Percentiles rank a stretch among this genome's conserved stretches.
Conservation (phyloP, 345 rosid species). For the Citrus glauca region DNA sequence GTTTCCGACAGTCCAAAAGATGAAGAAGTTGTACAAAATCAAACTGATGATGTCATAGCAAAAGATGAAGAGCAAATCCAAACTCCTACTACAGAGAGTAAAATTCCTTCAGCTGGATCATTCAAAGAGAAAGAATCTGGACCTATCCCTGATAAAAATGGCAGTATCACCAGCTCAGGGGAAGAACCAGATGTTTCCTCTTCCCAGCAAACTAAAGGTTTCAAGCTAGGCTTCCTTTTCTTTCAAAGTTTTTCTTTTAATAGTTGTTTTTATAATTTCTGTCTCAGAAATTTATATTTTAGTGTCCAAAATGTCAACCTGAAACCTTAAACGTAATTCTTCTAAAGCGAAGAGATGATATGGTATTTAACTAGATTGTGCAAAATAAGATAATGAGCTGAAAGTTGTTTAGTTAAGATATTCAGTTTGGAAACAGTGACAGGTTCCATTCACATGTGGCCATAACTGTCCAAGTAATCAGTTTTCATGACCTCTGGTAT, state of each 20-base stretch:
- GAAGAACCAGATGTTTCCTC: constrained; percentile 26
- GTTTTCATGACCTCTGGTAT: no score
- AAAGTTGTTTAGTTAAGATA: neutral
- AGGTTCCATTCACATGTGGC: neutral
- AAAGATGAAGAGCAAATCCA: constrained; percentile 28
- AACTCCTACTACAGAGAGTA: constrained; percentile 22
- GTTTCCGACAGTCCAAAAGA: constrained; percentile 36
- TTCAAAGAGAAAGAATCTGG: constrained; percentile 30
- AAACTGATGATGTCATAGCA: constrained; percentile 22
- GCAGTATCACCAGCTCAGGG: constrained; percentile 34
- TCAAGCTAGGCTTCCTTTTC: neutral
- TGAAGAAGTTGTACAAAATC: constrained; percentile 25
- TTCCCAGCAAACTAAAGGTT: constrained; percentile 35
- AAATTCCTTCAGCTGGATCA: constrained; percentile 29
- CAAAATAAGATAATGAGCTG: neutral
- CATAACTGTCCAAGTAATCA: neutral
- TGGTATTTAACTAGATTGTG: constrained; percentile 1
- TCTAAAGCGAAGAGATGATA: neutral
- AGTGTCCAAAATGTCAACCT: neutral
- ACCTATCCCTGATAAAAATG: constrained; percentile 35
- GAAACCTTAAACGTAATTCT: neutral
- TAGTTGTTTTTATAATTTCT: neutral
- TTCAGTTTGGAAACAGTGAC: neutral
- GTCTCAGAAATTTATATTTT: neutral
- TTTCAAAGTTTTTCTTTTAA: neutral